phyloP scores from a whole-genome alignment of 192 early-diverging fungal species.

The Podila clonocystis region DNA sequence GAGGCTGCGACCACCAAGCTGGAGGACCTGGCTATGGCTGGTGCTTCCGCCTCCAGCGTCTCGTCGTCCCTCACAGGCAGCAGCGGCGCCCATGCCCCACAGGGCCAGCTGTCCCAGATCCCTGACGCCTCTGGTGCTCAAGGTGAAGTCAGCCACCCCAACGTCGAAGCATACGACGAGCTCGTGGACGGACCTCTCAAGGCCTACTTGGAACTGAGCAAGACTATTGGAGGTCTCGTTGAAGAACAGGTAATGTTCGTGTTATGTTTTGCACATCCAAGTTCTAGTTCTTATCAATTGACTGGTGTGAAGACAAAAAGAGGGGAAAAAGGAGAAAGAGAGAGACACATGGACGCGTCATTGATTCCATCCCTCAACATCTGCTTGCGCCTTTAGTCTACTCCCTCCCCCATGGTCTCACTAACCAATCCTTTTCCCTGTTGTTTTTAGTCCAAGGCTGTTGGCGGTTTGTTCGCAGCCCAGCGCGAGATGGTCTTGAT shows the following conservation, averaged over 20 bases:
- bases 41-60: slow-evolving; percentile 56
- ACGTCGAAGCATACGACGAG: slow-evolving; percentile 66
- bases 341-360: too few relatives aligned
- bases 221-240: slow-evolving; percentile 60
- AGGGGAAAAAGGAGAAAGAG: too few relatives aligned
- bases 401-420: too few relatives aligned
- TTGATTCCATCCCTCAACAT: too few relatives aligned
- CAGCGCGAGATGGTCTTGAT: slow-evolving; percentile 82
- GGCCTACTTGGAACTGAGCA: slow-evolving; percentile 58
- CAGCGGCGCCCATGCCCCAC: slow-evolving; percentile 41
- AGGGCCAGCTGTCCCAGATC: slow-evolving; percentile 46
- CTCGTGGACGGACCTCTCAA: slow-evolving; percentile 57
- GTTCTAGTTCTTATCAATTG: slow-evolving; percentile 8
- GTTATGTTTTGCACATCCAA: slow-evolving; percentile 52
- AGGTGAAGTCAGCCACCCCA: slow-evolving; percentile 48
- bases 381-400: too few relatives aligned
- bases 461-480: slow-evolving; percentile 70
- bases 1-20: slow-evolving; percentile 92
- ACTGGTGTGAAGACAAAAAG: too few relatives aligned
- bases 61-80: slow-evolving; percentile 48
- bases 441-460: slow-evolving; percentile 58
- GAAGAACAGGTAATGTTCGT: slow-evolving; percentile 61
- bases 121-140: slow-evolving; percentile 41
- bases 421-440: not conserved
- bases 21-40: slow-evolving; percentile 81